phyloP scores from a whole-genome alignment of 257 asterid genomes.

The Plantago ovata region DNA sequence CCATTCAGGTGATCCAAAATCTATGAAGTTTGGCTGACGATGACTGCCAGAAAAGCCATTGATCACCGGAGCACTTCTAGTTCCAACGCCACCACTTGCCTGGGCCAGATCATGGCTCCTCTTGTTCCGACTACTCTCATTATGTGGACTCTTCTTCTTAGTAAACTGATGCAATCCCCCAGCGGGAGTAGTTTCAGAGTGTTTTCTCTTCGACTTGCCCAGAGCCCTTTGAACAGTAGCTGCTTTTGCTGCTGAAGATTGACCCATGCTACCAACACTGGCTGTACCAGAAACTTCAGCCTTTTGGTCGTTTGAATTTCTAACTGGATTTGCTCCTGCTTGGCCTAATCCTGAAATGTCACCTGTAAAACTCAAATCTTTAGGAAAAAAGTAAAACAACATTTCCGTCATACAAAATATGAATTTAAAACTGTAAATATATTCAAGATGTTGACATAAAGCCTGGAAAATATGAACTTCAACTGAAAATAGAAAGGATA shows the following conservation, averaged over 20 bases:
- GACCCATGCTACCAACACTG: neutral
- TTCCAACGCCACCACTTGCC: neutral
- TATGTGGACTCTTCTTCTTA: neutral
- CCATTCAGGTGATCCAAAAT: neutral
- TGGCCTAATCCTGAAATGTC: neutral
- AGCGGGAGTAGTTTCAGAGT: neutral
- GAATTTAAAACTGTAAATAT: too few relatives aligned
- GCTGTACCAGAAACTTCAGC: neutral
- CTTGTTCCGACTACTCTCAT: neutral
- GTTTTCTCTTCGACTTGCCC: neutral
- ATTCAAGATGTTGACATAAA: too few relatives aligned
- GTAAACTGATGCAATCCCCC: neutral
- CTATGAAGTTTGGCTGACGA: neutral
- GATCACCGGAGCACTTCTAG: neutral
- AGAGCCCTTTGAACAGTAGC: neutral
- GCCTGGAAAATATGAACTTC: too few relatives aligned
- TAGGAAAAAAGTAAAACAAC: too few relatives aligned
- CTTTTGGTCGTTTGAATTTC: neutral
- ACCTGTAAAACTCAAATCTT: too few relatives aligned
- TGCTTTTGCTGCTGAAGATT: neutral
- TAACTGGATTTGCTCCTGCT: neutral
- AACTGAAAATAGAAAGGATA: too few relatives aligned
- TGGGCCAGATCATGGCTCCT: neutral
- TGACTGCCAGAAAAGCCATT: neutral
- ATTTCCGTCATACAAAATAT: too few relatives aligned